Conservation (phyloP, 2,329 filamentous ascomycete genomes). For the Colletotrichum agaves region DNA sequence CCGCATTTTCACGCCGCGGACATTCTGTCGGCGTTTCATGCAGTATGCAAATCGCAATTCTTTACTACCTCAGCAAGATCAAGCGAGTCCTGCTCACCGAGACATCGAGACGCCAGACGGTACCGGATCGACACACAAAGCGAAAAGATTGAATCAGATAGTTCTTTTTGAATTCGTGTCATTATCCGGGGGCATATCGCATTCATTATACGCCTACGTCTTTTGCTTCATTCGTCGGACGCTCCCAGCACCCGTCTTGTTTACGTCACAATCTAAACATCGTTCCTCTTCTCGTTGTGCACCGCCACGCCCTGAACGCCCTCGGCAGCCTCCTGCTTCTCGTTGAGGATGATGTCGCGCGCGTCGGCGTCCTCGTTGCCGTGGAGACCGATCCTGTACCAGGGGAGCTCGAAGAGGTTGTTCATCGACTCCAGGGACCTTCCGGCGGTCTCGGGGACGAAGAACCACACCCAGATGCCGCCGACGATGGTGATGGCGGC, state of each 20-base stretch:
- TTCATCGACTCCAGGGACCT: constrained; percentile 77
- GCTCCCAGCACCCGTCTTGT: neutral
- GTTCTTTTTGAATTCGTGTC: constrained; percentile 5
- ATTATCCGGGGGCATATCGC: constrained; percentile 33
- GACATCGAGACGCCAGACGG: neutral
- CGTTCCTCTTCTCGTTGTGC: constrained; percentile 49
- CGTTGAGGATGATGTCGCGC: constrained; percentile 54
- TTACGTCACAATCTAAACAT: constrained; percentile 12
- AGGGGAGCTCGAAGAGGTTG: constrained; percentile 75
- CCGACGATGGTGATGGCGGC: constrained; percentile 74
- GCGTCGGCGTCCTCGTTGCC: constrained; percentile 64
- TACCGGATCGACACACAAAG: too few species aligned
- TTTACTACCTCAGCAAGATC: neutral
- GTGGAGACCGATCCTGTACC: constrained; percentile 76
- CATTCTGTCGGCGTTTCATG: neutral
- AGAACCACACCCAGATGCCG: constrained; percentile 76
- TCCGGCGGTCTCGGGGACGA: constrained; percentile 77
- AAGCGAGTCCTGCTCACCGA: neutral
- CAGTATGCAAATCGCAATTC: neutral
- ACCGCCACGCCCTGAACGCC: constrained; percentile 45
- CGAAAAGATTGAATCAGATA: neutral
- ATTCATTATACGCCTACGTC: constrained; percentile 32
- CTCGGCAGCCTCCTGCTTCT: constrained; percentile 55
- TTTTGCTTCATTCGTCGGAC: constrained; percentile 4
- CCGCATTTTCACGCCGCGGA: neutral